Evolutionary conservation across 2,329 filamentous ascomycete genomes (phyloP).

Genomic region (Fusarium tuaranense): DNA sequence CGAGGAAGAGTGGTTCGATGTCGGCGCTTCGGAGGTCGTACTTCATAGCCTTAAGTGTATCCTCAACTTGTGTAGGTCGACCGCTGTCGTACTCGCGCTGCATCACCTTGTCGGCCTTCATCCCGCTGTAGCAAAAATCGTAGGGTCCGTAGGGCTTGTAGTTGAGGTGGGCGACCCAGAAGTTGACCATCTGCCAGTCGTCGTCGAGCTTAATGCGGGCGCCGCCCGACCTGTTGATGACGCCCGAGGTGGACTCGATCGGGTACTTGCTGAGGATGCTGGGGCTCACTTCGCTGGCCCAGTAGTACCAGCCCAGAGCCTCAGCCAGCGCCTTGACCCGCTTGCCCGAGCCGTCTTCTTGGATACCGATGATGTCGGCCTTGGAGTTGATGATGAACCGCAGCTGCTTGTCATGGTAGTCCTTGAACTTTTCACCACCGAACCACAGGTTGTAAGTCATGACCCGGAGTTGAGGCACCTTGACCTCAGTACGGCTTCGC

Average conservation of each 20-base stretch:
- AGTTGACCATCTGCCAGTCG: conserved; percentile 43
- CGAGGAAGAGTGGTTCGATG: conserved; percentile 49
- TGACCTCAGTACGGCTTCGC: conserved; percentile 28
- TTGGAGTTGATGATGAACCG: conserved; percentile 45
- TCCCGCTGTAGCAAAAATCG: conserved; percentile 53
- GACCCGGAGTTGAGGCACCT: conserved; percentile 50
- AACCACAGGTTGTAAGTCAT: conserved; percentile 54
- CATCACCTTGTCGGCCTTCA: conserved; percentile 48
- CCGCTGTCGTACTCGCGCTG: conserved; percentile 48
- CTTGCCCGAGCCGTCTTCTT: conserved; percentile 46
- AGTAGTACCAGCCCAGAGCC: conserved; percentile 52
- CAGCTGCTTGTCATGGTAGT: conserved; percentile 53
- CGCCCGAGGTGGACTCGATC: conserved; percentile 45
- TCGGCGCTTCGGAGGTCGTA: conserved; percentile 44
- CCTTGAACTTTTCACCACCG: conserved; percentile 48
- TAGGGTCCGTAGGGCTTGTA: conserved; percentile 55
- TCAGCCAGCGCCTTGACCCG: conserved; percentile 47
- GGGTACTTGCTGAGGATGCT: conserved; percentile 53
- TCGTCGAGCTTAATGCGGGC: conserved; percentile 50
- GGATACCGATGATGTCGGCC: conserved; percentile 51
- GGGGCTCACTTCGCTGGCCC: conserved; percentile 45
- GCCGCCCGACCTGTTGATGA: conserved; percentile 33
- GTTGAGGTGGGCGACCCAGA: conserved; percentile 51
- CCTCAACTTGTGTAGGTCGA: conserved; percentile 50
- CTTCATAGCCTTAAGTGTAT: conserved; percentile 48